Evolutionary conservation across 2,329 filamentous ascomycete species (phyloP).

Genomic region (Fusarium napiforme): DNA sequence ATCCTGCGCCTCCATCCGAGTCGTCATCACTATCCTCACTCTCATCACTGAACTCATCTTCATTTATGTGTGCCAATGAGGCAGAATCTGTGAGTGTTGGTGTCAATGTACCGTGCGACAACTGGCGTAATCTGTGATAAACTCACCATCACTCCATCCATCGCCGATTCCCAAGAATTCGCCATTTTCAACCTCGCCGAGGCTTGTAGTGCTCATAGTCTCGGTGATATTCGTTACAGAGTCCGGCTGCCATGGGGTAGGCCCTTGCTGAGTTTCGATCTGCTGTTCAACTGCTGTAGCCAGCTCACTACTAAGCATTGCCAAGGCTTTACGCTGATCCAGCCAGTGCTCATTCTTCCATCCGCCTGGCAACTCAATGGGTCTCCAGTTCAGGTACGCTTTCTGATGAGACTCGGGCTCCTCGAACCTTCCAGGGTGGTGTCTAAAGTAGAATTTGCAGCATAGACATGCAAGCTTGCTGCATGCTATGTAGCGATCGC

Average conservation of each 20-base stretch:
- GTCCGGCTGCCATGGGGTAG: slow-evolving; percentile 15
- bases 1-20: slow-evolving; percentile 23
- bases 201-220: neutral
- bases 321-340: slow-evolving; percentile 22
- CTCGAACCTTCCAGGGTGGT: slow-evolving; percentile 50
- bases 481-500: slow-evolving; percentile 59
- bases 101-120: neutral
- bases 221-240: slow-evolving; percentile 32
- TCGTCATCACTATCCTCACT: neutral
- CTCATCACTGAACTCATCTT: neutral
- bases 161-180: neutral
- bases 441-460: slow-evolving; percentile 57
- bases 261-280: neutral
- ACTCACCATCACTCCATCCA: slow-evolving; percentile 5
- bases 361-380: slow-evolving; percentile 12
- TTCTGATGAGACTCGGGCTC: slow-evolving; percentile 53
- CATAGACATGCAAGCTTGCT: slow-evolving; percentile 64
- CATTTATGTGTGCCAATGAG: slow-evolving; percentile 9
- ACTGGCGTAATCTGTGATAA: neutral
- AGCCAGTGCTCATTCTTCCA: slow-evolving; percentile 5
- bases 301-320: slow-evolving; percentile 18
- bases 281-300: slow-evolving; percentile 4
- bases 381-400: slow-evolving; percentile 55
- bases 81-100: slow-evolving; percentile 4
- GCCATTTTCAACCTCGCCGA: slow-evolving; percentile 9